Percentiles rank a stretch among this genome's conserved stretches.
Evolutionary conservation across 768 basidiomycete genomes (phyloP).

Genomic region (Boletus rubescentipes): DNA sequence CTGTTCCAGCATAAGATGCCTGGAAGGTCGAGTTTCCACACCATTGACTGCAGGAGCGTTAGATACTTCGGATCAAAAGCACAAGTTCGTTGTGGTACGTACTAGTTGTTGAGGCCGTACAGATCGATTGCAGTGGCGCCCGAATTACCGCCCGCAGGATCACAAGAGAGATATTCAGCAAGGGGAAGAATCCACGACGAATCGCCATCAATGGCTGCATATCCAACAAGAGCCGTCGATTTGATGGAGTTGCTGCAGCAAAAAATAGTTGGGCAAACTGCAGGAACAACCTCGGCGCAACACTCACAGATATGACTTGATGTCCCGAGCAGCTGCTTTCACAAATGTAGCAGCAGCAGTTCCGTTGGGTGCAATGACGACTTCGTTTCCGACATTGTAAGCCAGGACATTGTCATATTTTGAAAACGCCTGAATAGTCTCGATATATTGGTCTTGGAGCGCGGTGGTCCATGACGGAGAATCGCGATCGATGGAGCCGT

Average conservation of each 20-base stretch:
- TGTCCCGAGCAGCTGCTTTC: conserved; percentile 89
- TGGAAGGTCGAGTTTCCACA: conserved; percentile 68
- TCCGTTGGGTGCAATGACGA: conserved; percentile 49
- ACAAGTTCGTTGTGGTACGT: conserved; percentile 28
- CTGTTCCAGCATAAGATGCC: conserved; percentile 53
- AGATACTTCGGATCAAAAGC: neutral
- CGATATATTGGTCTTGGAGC: conserved; percentile 73
- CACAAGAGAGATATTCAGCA: conserved; percentile 81
- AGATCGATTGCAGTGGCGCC: conserved; percentile 72
- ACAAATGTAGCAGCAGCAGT: conserved; percentile 75
- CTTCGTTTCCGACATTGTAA: conserved; percentile 89
- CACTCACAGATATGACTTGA: conserved; percentile 78
- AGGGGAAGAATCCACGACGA: conserved; percentile 60
- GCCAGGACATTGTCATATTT: conserved; percentile 90
- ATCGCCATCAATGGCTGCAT: conserved; percentile 80
- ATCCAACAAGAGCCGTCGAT: conserved; percentile 72
- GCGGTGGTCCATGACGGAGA: conserved; percentile 79
- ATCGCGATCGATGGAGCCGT: conserved; percentile 79
- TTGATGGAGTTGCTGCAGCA: conserved; percentile 55
- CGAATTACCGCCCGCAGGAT: conserved; percentile 50
- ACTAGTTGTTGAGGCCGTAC: conserved; percentile 89
- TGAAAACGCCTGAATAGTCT: conserved; percentile 75
- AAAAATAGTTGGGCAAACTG: neutral
- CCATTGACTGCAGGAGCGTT: conserved; percentile 59
- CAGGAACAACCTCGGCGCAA: neutral